phyloP scores from a whole-genome alignment of 345 rosid genomes.

The Stellera chamaejasme region DNA sequence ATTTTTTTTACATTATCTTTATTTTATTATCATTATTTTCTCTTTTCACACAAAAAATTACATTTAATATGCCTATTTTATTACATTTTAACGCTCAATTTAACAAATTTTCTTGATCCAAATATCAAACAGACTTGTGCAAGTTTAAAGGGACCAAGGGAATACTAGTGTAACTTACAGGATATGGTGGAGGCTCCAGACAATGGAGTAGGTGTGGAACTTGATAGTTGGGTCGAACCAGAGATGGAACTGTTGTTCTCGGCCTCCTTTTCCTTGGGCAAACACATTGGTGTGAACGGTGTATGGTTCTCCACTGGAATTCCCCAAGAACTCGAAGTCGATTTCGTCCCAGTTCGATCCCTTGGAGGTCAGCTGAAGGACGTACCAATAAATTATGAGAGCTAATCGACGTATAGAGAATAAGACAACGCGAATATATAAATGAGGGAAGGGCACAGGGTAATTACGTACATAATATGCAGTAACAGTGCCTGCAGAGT shows the following conservation, averaged over 20 bases:
- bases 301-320: slow-evolving; percentile 4
- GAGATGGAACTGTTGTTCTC: slow-evolving; percentile 9
- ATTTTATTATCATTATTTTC: too few species aligned
- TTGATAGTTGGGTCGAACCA: slow-evolving; percentile 9
- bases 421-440: too few species aligned
- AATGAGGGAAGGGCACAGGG: neutral
- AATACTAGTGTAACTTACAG: slow-evolving; percentile 6
- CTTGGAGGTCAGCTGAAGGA: slow-evolving; percentile 3
- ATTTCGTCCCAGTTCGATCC: slow-evolving; percentile 12
- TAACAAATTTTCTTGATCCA: too few species aligned
- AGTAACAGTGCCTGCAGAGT: slow-evolving; percentile 13
- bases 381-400: too few species aligned
- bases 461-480: slow-evolving; percentile 5
- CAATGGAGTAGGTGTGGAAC: slow-evolving; percentile 10
- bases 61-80: too few species aligned
- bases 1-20: too few species aligned
- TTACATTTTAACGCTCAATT: too few species aligned
- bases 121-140: too few species aligned
- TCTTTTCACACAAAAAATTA: too few species aligned
- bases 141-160: too few species aligned
- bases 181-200: slow-evolving; percentile 9
- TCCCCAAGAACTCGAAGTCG: slow-evolving; percentile 10
- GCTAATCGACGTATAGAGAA: neutral
- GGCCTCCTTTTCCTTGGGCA: slow-evolving; percentile 7
- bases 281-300: slow-evolving; percentile 10